phyloP scores from a whole-genome alignment of 2,329 filamentous ascomycete species.

The Dactylellina cionopaga region DNA sequence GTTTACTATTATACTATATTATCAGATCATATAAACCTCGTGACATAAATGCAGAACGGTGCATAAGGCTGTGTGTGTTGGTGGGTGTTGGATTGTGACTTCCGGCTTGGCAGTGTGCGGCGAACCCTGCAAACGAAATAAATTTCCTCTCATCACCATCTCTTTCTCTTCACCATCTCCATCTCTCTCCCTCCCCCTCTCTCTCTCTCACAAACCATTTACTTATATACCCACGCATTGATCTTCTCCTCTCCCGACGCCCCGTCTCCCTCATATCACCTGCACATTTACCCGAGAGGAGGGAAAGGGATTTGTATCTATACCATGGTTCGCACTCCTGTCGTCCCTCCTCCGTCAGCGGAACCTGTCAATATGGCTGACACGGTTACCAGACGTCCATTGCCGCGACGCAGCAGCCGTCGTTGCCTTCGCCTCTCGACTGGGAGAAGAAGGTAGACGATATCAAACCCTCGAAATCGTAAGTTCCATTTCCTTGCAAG shows the following conservation, averaged over 20 bases:
- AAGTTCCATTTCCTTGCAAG: constrained; percentile 62
- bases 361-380: constrained; percentile 52
- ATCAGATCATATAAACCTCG: not conserved
- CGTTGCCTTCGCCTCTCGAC: constrained; percentile 58
- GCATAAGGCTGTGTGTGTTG: constrained; percentile 4
- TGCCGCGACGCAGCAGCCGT: constrained; percentile 52
- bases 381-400: constrained; percentile 55
- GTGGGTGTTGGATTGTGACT: constrained; percentile 11
- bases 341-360: constrained; percentile 50
- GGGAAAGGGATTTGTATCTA: constrained; percentile 27
- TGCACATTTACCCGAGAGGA: constrained; percentile 7
- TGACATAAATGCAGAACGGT: not conserved
- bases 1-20: too few species aligned
- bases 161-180: constrained; percentile 56
- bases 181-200: constrained; percentile 47
- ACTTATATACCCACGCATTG: constrained; percentile 58
- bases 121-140: constrained; percentile 30
- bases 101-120: constrained; percentile 29
- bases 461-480: constrained; percentile 90
- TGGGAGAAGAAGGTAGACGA: constrained; percentile 86
- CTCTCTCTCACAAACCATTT: constrained; percentile 55
- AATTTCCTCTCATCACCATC: constrained; percentile 42
- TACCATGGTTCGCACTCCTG: constrained; percentile 51
- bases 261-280: constrained; percentile 26
- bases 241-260: constrained; percentile 55